Conservation (phyloP, 768 basidiomycete species). For the Saitozyma sp. region DNA sequence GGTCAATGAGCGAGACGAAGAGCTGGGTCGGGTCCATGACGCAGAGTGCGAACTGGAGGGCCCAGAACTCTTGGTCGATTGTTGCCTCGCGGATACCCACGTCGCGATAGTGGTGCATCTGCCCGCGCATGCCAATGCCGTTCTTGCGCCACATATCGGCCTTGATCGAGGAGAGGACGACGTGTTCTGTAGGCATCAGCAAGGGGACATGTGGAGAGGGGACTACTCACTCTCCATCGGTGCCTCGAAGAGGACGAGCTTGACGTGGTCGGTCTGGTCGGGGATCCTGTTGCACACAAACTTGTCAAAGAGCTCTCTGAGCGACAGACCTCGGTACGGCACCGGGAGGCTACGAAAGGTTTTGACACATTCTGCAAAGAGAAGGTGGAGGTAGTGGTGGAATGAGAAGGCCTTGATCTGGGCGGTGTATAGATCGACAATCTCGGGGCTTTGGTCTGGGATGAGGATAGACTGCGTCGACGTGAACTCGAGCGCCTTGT, state of each 20-base stretch:
- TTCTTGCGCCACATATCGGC: conserved; percentile 97
- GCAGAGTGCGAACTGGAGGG: conserved; percentile 80
- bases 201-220: background rate
- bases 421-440: conserved; percentile 25
- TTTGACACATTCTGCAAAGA: conserved; percentile 38
- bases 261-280: conserved; percentile 55
- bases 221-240: conserved; percentile 73
- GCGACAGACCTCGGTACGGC: no score
- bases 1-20: conserved; percentile 81
- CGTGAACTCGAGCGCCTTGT: background rate
- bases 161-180: conserved; percentile 72
- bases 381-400: conserved; percentile 40
- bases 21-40: conserved; percentile 73
- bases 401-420: conserved; percentile 35
- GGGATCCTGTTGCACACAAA: conserved; percentile 33
- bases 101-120: conserved; percentile 92
- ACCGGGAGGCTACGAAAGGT: conserved; percentile 4
- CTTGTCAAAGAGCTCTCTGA: conserved; percentile 14
- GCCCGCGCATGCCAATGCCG: conserved; percentile 91
- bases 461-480: conserved; percentile 20
- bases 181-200: conserved; percentile 25
- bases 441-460: conserved; percentile 11
- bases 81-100: conserved; percentile 93
- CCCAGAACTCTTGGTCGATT: conserved; percentile 91
- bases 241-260: conserved; percentile 75